Evolutionary conservation across 768 basidiomycete genomes (phyloP).

Genomic region (Mycena indigotica): DNA sequence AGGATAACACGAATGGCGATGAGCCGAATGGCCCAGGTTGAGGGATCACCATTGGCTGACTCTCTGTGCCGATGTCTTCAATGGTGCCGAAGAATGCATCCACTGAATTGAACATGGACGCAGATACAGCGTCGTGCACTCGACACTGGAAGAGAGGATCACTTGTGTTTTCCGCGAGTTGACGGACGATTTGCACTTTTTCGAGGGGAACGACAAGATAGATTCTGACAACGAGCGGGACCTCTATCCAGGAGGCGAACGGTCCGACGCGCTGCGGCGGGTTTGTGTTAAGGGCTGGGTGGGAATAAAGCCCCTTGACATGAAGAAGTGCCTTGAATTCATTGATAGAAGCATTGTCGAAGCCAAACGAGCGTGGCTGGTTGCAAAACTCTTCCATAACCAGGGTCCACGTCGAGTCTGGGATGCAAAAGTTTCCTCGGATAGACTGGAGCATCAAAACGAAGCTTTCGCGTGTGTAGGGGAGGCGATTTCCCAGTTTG

Average conservation of each 20-base stretch:
- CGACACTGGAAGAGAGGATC: slow-evolving; percentile 42
- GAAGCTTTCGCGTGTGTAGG: slow-evolving; percentile 54
- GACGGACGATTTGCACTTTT: slow-evolving; percentile 30
- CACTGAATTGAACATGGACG: slow-evolving; percentile 38
- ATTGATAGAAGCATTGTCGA: slow-evolving; percentile 31
- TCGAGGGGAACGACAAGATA: slow-evolving; percentile 37
- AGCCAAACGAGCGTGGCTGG: too few relatives aligned
- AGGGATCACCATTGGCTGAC: background rate
- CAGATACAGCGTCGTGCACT: slow-evolving; percentile 19
- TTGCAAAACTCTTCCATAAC: slow-evolving; percentile 41
- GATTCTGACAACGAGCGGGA: slow-evolving; percentile 37
- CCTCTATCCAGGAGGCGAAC: slow-evolving; percentile 31
- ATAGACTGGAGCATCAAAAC: slow-evolving; percentile 46
- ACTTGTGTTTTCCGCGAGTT: slow-evolving; percentile 24
- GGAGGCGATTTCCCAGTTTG: slow-evolving; percentile 30
- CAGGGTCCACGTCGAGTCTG: slow-evolving; percentile 42
- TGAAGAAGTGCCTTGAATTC: slow-evolving; percentile 49
- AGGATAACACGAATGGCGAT: slow-evolving; percentile 39
- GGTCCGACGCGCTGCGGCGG: slow-evolving; percentile 22
- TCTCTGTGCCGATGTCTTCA: slow-evolving; percentile 7
- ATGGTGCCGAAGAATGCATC: slow-evolving; percentile 38
- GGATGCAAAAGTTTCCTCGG: slow-evolving; percentile 33
- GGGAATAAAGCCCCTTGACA: slow-evolving; percentile 43
- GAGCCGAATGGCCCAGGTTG: slow-evolving; percentile 25
- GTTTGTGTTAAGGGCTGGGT: slow-evolving; percentile 29